Conservation (phyloP, 305 asterid species). For the Solanum hybrid region DNA sequence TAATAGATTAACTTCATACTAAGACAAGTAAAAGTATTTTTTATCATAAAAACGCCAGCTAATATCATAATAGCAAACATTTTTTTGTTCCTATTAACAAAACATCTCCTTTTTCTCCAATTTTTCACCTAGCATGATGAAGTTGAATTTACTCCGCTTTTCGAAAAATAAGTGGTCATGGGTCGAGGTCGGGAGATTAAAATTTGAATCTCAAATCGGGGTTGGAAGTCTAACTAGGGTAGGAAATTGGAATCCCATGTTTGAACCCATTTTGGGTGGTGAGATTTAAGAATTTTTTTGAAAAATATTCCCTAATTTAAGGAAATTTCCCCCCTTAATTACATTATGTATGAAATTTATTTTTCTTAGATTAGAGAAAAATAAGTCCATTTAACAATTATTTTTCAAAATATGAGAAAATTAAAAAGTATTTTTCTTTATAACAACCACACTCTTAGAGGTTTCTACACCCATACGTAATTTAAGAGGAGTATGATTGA, state of each 20-base stretch:
- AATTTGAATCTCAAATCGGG: not conserved
- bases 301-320: not conserved
- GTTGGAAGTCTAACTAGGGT: not conserved
- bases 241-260: not conserved
- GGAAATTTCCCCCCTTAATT: not conserved
- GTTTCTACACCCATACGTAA: not conserved
- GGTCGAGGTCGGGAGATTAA: not conserved
- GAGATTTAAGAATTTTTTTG: not conserved
- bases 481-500: no score
- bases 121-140: not conserved
- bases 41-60: no score
- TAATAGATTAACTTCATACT: no score
- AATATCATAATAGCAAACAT: not conserved
- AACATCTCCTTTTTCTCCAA: no score
- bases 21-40: no score
- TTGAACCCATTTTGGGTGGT: not conserved
- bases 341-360: not conserved
- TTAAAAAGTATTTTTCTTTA: no score
- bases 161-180: no score
- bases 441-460: not conserved
- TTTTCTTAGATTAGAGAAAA: not conserved
- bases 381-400: not conserved
- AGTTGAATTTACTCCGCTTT: not conserved
- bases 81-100: not conserved
- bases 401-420: not conserved